Percentiles rank a stretch among this genome's conserved stretches.
Conservation (phyloP, 371 early-diverging fungal genomes). For the Mucor sp. region DNA sequence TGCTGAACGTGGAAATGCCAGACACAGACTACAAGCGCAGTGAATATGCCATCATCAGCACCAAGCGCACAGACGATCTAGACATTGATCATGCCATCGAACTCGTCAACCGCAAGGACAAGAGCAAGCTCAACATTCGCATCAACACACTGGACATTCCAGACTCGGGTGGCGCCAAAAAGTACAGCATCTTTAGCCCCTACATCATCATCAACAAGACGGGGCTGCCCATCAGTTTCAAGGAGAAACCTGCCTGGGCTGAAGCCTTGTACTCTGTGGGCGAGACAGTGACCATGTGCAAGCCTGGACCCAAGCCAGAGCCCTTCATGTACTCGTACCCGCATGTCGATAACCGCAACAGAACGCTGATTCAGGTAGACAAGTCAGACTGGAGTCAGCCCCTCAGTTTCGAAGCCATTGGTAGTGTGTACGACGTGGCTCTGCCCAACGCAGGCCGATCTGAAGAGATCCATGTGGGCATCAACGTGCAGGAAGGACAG, state of each 20-base stretch:
- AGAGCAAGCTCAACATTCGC: constrained; percentile 70
- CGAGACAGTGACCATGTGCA: constrained; percentile 47
- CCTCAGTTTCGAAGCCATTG: constrained; percentile 94
- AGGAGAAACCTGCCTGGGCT: constrained; percentile 78
- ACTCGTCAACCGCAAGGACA: constrained; percentile 67
- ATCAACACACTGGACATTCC: constrained; percentile 58
- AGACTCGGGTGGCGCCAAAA: constrained; percentile 69
- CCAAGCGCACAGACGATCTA: constrained; percentile 70
- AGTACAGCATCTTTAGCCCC: constrained; percentile 68
- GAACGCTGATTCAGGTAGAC: constrained; percentile 77
- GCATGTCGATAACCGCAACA: constrained; percentile 77
- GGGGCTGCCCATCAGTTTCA: constrained; percentile 78
- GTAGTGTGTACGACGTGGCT: constrained; percentile 79
- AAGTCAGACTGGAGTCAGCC: constrained; percentile 93
- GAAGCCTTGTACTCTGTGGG: constrained; percentile 73
- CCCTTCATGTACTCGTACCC: constrained; percentile 97
- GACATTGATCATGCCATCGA: constrained; percentile 71
- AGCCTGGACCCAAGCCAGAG: constrained; percentile 45
- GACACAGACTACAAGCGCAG: constrained; percentile 72
- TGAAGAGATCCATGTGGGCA: constrained; percentile 81
- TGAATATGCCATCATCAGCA: constrained; percentile 87
- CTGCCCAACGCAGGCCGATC: constrained; percentile 58
- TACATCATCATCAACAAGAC: constrained; percentile 94
- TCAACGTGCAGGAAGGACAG: constrained; percentile 78
- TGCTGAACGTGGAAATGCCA: constrained; percentile 75